These are phyloP conservation scores for Byssoonygena ceratinophila DNA, from an alignment of 2,329 filamentous ascomycete species.

Conservation along the genomic window DNA sequence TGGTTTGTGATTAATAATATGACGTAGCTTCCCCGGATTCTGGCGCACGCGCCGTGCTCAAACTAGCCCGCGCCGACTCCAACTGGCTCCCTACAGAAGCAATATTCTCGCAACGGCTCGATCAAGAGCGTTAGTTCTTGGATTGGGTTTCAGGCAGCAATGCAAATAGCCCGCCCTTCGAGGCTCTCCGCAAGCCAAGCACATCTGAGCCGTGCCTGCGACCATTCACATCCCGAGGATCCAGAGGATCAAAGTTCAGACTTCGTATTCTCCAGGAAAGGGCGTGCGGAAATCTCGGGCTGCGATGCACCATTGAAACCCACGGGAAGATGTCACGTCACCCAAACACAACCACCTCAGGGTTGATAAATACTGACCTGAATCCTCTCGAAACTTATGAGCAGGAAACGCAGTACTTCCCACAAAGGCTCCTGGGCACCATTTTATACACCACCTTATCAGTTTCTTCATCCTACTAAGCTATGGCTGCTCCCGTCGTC, in stretches of 20 bases:
- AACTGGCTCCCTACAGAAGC: too few species aligned
- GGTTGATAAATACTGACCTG: background rate
- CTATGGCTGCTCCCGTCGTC: conserved; percentile 11
- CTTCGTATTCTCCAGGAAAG: background rate
- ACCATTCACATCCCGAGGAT: background rate
- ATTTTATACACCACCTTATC: background rate
- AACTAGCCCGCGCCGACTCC: too few species aligned
- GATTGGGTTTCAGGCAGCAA: background rate
- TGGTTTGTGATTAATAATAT: too few species aligned
- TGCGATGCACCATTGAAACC: background rate
- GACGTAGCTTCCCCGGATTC: too few species aligned
- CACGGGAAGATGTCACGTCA: background rate
- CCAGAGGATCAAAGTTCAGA: background rate
- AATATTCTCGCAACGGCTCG: too few species aligned
- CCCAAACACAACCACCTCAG: background rate
- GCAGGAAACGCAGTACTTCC: background rate
- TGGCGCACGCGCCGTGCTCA: too few species aligned
- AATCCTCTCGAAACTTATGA: background rate
- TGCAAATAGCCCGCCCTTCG: background rate
- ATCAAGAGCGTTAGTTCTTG: too few species aligned
- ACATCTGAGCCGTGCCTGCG: background rate
- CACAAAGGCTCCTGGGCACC: background rate
- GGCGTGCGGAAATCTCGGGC: background rate
- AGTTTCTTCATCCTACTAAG: background rate
- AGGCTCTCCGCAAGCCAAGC: background rate